phyloP scores from a whole-genome alignment of 129 eudicot genomes.

The Cynara cardunculus region DNA sequence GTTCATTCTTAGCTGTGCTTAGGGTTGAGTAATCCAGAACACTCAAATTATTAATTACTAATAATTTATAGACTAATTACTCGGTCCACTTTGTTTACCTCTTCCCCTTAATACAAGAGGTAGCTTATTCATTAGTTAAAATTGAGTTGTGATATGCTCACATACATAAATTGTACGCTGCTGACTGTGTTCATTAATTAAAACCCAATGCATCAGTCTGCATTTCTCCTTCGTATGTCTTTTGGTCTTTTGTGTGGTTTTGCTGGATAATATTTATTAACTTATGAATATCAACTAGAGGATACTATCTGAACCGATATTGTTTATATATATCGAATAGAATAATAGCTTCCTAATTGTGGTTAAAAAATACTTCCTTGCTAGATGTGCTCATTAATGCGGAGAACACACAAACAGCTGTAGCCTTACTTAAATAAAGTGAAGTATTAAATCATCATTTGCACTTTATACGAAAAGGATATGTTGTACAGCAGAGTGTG shows the following conservation, averaged over 20 bases:
- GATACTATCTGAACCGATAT: conserved; percentile 1
- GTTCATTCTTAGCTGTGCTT: neutral
- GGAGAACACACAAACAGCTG: neutral
- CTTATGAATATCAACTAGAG: neutral
- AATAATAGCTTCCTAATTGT: conserved; percentile 4
- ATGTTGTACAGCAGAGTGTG: neutral
- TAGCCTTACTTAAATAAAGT: neutral
- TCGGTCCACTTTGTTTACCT: neutral
- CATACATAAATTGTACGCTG: neutral
- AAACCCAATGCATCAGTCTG: neutral
- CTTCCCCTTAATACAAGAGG: neutral
- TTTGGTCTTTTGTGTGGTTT: neutral
- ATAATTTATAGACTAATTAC: neutral
- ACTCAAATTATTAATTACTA: neutral
- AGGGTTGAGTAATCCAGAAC: neutral
- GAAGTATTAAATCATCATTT: neutral
- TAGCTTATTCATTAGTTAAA: neutral
- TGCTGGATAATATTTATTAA: neutral
- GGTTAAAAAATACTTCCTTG: neutral
- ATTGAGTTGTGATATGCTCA: neutral
- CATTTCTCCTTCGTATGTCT: neutral
- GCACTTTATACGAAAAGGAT: neutral
- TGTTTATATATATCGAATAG: conserved; percentile 7
- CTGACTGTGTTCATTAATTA: neutral
- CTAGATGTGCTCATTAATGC: neutral